Base-by-base conservation (phyloP, 768 basidiomycete species). In the Hortiboletus campestris region DNA sequence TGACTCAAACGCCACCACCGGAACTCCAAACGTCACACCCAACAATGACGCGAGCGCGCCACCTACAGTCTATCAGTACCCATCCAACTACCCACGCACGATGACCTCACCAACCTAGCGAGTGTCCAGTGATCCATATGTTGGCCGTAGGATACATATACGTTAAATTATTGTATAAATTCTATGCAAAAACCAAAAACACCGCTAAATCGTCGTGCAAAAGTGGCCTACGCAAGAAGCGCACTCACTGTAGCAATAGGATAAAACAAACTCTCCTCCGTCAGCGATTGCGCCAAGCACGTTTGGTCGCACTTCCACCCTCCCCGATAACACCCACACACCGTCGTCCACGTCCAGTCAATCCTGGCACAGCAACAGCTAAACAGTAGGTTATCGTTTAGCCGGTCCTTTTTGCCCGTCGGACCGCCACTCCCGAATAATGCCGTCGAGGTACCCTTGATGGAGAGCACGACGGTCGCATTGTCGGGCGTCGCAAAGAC, bases 361-460 rank as follows among this genome's bases (percentile, higher is more conserved):
- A 97, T 81, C 17, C 84, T 76, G 0, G 96, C 96, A 70, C 96
- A 98, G 72, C 96, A 98, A 67, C 96, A 98, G 58, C 86, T 89
- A 71, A 96, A 96, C 55, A 98, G 72, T 7, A 97, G 70, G 62
- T 95, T 98, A 69, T 98, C 94, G 75, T 98, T 98, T 51, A 90
- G 68, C 72, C 89, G 95, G 76, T 98, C 96, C 66, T 94, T 96
- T 75, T 84, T 86, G 3, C 79, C 79, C n/a, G 96, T 98, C 14
- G 87, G 85, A 0, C 93, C 92, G 1, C 85, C 85, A 19, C 86
- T 82, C 1, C 90, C 83, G 49, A 92, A 80, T 11, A 84, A 47
- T 3, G 82, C 82, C 0, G 90, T 84, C n/a, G 91, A 91, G 0
- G 95, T 97, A 34, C 96, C 96, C 71, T 98, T 98, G 78, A 98